These are phyloP conservation scores for Spinacia oleracea DNA, from an alignment of 179 eudicot genomes.

Conservation along the genomic window DNA sequence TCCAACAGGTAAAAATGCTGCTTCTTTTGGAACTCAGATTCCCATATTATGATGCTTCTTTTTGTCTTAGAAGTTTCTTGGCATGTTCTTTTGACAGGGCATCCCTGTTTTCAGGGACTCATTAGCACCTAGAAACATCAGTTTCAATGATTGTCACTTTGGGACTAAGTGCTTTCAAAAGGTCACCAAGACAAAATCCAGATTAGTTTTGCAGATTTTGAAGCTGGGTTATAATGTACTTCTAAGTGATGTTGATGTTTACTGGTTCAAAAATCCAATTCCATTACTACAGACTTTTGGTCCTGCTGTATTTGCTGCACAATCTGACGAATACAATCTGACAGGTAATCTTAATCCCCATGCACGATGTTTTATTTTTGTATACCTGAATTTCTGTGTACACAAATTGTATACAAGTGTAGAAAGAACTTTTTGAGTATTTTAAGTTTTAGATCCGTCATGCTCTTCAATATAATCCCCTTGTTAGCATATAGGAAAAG, in stretches of 20 bases:
- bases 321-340: conserved; percentile 79
- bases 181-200: conserved; percentile 89
- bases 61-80: conserved; percentile 5
- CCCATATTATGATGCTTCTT: conserved; percentile 1
- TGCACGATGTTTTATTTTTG: not conserved
- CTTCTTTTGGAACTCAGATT: not conserved
- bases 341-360: conserved; percentile 47
- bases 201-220: conserved; percentile 74
- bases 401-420: not conserved
- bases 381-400: not conserved
- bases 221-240: conserved; percentile 82
- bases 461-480: too few relatives aligned
- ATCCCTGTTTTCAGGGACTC: conserved; percentile 77
- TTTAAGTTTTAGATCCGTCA: too few relatives aligned
- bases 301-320: conserved; percentile 76
- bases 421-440: conserved; percentile 6
- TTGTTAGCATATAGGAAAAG: too few relatives aligned
- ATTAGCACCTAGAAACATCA: conserved; percentile 71
- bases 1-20: conserved; percentile 59
- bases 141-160: conserved; percentile 91
- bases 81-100: conserved; percentile 46
- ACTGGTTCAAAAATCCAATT: conserved; percentile 90
- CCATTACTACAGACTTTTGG: conserved; percentile 71
- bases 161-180: conserved; percentile 90
- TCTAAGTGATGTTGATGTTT: conserved; percentile 89